A percentile compares a stretch with the other conserved stretches of the same genome.
These are phyloP conservation scores for Phyllosticta citrichinensis DNA, from an alignment of 2,329 filamentous ascomycete genomes.

Conservation along the genomic window DNA sequence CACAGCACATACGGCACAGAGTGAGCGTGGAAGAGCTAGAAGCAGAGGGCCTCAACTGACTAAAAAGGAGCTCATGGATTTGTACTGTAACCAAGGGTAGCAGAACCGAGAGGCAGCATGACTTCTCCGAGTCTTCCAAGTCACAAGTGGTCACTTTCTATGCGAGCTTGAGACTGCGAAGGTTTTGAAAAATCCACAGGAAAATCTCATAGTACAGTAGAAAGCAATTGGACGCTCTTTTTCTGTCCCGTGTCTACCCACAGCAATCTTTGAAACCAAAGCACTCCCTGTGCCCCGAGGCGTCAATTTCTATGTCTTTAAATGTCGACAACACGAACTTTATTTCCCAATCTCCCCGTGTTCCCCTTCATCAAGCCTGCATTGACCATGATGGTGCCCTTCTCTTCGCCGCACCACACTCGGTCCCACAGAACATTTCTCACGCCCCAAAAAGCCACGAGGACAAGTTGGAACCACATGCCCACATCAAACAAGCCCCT, in stretches of 20 bases:
- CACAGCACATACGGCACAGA: too few relatives aligned
- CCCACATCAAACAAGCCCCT: slow-evolving; percentile 27
- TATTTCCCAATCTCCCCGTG: slow-evolving; percentile 39
- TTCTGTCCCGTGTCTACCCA: neutral
- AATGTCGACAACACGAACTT: slow-evolving; percentile 32
- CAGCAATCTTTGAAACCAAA: neutral
- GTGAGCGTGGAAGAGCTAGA: too few relatives aligned
- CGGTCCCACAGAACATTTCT: slow-evolving; percentile 50
- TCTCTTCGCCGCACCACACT: slow-evolving; percentile 45
- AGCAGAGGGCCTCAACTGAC: too few relatives aligned
- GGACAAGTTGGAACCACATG: slow-evolving; percentile 42
- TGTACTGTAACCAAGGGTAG: too few relatives aligned
- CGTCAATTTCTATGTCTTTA: slow-evolving; percentile 10
- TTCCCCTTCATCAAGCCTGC: slow-evolving; percentile 45
- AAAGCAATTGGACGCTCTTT: neutral
- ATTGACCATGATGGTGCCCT: slow-evolving; percentile 49
- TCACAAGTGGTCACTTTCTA: too few relatives aligned
- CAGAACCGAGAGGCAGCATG: too few relatives aligned
- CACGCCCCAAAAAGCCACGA: slow-evolving; percentile 43
- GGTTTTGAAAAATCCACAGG: neutral
- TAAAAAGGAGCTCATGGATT: too few relatives aligned
- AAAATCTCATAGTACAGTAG: neutral
- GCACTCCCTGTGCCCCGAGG: neutral
- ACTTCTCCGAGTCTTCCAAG: too few relatives aligned
- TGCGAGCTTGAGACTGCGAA: too few relatives aligned